A percentile compares a stretch with the other conserved stretches of the same genome.
Conservation (phyloP, 1,284 basidiomycete species). For the Inonotus hispidus region DNA sequence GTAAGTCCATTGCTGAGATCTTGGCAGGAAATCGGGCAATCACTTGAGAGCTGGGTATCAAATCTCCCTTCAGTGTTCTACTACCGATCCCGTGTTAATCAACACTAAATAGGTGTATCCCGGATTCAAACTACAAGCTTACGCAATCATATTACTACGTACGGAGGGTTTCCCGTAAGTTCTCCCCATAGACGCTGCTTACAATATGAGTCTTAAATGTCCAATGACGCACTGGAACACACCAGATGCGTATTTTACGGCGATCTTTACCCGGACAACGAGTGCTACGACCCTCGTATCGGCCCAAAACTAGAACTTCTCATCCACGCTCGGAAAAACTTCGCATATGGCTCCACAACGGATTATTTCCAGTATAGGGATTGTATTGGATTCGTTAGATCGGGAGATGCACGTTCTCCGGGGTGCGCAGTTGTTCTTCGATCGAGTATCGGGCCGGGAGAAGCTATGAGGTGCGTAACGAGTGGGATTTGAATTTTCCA, state of each 20-base stretch:
- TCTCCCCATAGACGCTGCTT: not conserved
- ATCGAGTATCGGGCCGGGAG: slow-evolving; percentile 40
- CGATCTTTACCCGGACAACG: slow-evolving; percentile 72
- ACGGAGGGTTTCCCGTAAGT: slow-evolving; percentile 81
- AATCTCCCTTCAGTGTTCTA: slow-evolving; percentile 22
- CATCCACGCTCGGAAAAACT: slow-evolving; percentile 53
- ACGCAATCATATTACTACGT: slow-evolving; percentile 83
- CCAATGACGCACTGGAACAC: not conserved
- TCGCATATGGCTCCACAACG: slow-evolving; percentile 54
- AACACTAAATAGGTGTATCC: slow-evolving; percentile 49
- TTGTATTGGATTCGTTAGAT: slow-evolving; percentile 70
- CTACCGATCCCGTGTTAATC: not conserved
- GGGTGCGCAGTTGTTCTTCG: slow-evolving; percentile 70
- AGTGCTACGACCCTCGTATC: slow-evolving; percentile 54
- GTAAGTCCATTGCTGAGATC: not conserved
- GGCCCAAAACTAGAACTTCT: slow-evolving; percentile 46
- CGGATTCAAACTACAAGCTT: slow-evolving; percentile 74
- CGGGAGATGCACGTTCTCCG: slow-evolving; percentile 42
- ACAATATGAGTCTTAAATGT: no score
- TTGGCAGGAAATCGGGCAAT: slow-evolving; percentile 62
- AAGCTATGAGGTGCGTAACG: not conserved
- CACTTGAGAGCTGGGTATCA: slow-evolving; percentile 70
- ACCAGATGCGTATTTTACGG: slow-evolving; percentile 87
- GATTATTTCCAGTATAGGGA: slow-evolving; percentile 57
- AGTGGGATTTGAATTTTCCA: not conserved